Base-by-base conservation (phyloP, 768 basidiomycete genomes). In the Suillus luteus region DNA sequence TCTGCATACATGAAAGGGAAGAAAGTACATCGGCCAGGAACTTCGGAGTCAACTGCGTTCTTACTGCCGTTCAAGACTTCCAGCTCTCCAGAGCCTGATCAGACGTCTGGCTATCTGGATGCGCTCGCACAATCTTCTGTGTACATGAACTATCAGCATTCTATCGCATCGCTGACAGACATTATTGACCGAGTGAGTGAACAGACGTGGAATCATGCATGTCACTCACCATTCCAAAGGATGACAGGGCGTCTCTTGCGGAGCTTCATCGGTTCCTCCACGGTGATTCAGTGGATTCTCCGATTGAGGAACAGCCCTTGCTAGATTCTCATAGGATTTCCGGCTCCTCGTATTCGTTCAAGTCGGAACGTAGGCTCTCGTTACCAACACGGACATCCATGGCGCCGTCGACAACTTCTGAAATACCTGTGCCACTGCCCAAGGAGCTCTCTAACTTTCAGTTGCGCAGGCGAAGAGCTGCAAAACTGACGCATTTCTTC, bases 401-500 rank as follows among this genome's bases (percentile, higher is more conserved):
- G 67, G 74, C 82, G 6, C 90, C 89, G 15, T 90, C 89, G 17
- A 73, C 89, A 52, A 73, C 81, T 22, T 86, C 88, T 17, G 85
- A 87, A 61, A 78, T 77, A 19, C 81, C 76, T 60, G 41, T 79
- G 33, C 52, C 75, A 19, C 68, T 82, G 22, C 74, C 81, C 31
- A 78, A 80, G 63, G 81, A 85, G 65, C 19, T 35, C 17, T 69
- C 71, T 24, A 68, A 46, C 68, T 93, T 94, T 80, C 89, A 93
- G 73, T 73, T 82, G 62, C 87, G 92, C 55, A 81, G 93, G 60
- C 80, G 86, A 48, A 81, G 88, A 63, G 92, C 92, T 5, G 92
- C 92, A 65, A 95, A 95, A 79, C 81, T 95, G 64, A 89, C 90
- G 33, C 83, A 89, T 76, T 94, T 94, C 82, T 95, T 95, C 76